Percentiles rank a stretch among this genome's conserved stretches.
These are phyloP conservation scores for Penicillium dipodomyicola DNA, from an alignment of 495 filamentous ascomycete genomes.

Conservation along the genomic window DNA sequence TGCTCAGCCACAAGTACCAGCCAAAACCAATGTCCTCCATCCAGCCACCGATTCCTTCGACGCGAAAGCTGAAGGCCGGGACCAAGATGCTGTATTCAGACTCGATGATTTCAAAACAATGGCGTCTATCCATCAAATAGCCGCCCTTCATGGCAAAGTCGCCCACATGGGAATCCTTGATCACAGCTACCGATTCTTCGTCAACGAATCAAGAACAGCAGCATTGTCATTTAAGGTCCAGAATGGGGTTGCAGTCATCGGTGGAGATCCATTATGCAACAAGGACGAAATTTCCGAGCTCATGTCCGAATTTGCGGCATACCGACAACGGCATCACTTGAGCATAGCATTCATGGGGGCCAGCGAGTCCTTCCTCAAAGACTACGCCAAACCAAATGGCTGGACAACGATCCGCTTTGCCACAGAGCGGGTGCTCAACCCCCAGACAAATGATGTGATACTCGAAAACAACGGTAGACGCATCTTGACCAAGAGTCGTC, in stretches of 20 bases:
- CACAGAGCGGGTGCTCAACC: slow-evolving; percentile 42
- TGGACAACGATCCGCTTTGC: slow-evolving; percentile 45
- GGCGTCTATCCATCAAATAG: slow-evolving; percentile 30
- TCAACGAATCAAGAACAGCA: slow-evolving; percentile 35
- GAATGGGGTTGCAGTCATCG: slow-evolving; percentile 36
- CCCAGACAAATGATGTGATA: slow-evolving; percentile 41
- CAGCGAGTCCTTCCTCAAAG: slow-evolving; percentile 27
- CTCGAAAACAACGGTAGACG: slow-evolving; percentile 38
- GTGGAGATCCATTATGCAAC: slow-evolving; percentile 42
- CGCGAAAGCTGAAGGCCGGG: not conserved
- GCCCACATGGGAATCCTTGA: slow-evolving; percentile 50
- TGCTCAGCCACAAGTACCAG: not conserved
- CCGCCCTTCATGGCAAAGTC: slow-evolving; percentile 34
- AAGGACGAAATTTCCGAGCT: slow-evolving; percentile 22
- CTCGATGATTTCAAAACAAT: slow-evolving; percentile 33
- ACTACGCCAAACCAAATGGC: slow-evolving; percentile 23
- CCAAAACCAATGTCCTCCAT: not conserved
- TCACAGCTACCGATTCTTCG: slow-evolving; percentile 42
- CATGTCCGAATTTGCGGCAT: slow-evolving; percentile 38
- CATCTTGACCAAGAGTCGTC: slow-evolving; percentile 37
- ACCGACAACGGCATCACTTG: slow-evolving; percentile 28
- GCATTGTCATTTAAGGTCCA: slow-evolving; percentile 42
- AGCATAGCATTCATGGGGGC: slow-evolving; percentile 42
- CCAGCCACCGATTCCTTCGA: slow-evolving; percentile 3
- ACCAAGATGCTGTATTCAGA: slow-evolving; percentile 23